Evolutionary conservation across 2,329 filamentous ascomycete species (phyloP), one percentile per base, ranked within the genome.

Genomic region (Aspergillus fumigatus): DNA sequence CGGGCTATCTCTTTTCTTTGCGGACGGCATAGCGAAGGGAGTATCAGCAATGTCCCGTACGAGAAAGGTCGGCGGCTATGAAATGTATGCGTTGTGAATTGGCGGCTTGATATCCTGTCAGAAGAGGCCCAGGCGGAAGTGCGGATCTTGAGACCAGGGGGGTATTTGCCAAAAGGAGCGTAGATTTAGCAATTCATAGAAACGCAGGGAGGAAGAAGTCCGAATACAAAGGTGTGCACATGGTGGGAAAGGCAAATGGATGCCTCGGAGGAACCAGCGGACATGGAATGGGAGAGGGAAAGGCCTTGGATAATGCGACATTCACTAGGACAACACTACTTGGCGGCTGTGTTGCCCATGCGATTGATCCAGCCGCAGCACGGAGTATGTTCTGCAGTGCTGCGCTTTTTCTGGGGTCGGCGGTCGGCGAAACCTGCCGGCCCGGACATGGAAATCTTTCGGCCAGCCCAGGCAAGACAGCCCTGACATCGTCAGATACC

Each of bases 21-120:
- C 77, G 62, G 62, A 76, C 66, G 69, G 75, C 74, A 72, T 75
- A 5, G 40, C 62, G 51, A 41, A 41, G 40, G 14, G 38, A 27
- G 52, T 45, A 45, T 59, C 48, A 60, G 21, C 19, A 32, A 51
- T 51, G 23, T 35, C 49, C 52, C 62, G 61, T 65, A n/a, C 48
- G 59, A 62, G 38, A 41, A 50, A 19, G 14, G 14, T 45, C 25
- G 23, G 7, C 11, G 14, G 19, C 21, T 48, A 32, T 50, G 50
- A 47, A 52, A 49, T 21, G 38, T 21, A 43, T 26, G 21, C 50
- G 41, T 10, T 27, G n/a, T 51, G 19, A 55, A 59, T 58, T 57
- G 57, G 53, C 35, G 49, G 50, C 56, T 57, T 54, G 48, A 53
- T 32, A 58, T 58, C n/a, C 4, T 11, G 29, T 51, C 19, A 50